These are phyloP conservation scores for Verticillium isaacii DNA, from an alignment of 2,329 filamentous ascomycete species.

Conservation along the genomic window DNA sequence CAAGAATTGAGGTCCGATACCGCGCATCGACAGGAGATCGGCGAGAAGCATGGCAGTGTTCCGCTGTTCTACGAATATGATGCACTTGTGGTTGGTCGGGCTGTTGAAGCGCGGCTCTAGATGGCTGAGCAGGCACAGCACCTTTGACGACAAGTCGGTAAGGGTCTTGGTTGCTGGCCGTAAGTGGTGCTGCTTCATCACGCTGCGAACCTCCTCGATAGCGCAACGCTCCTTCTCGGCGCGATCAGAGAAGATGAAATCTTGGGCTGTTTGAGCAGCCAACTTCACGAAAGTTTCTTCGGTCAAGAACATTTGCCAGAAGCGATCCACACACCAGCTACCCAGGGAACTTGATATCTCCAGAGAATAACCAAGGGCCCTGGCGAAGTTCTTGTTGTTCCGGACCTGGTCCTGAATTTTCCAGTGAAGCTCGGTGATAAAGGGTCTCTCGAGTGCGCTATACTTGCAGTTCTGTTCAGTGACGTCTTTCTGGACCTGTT, in stretches of 20 bases:
- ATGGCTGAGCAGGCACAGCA: conserved; percentile 55
- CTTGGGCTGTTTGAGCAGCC: conserved; percentile 47
- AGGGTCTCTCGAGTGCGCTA: conserved; percentile 38
- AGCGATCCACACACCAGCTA: conserved; percentile 76
- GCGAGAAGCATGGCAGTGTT: conserved; percentile 71
- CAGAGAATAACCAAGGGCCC: conserved; percentile 54
- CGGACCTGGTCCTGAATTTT: conserved; percentile 43
- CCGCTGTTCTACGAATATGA: conserved; percentile 80
- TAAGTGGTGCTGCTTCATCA: conserved; percentile 51
- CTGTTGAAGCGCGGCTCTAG: conserved; percentile 59
- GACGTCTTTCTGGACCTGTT: conserved; percentile 42
- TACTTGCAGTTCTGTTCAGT: conserved; percentile 45
- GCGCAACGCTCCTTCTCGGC: conserved; percentile 45
- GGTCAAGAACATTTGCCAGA: conserved; percentile 68
- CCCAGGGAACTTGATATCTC: conserved; percentile 65
- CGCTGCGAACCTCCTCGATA: conserved; percentile 52
- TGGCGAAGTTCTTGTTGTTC: conserved; percentile 41
- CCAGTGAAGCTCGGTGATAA: conserved; percentile 61
- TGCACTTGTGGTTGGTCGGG: conserved; percentile 60
- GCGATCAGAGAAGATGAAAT: conserved; percentile 16
- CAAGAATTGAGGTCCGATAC: conserved; percentile 54
- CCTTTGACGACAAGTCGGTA: conserved; percentile 65
- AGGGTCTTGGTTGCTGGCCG: conserved; percentile 20
- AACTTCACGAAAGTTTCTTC: conserved; percentile 59
- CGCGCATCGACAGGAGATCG: conserved; percentile 56